A percentile compares a stretch with the other conserved stretches of the same genome.
Evolutionary conservation across 2,329 filamentous ascomycete genomes (phyloP).

Genomic region (Pleurostoma richardsiae): DNA sequence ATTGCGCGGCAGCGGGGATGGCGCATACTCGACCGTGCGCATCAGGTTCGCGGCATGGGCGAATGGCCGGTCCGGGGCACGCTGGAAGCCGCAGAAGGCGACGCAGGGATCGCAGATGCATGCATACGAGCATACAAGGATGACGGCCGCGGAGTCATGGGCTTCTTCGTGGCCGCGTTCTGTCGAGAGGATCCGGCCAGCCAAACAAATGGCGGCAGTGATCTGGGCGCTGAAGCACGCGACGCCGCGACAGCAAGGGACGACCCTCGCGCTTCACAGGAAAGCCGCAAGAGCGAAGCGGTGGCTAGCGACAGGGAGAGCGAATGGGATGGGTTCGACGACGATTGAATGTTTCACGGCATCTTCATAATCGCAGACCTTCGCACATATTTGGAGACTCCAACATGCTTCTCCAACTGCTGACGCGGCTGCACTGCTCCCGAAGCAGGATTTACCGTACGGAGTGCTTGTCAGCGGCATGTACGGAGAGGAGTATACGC

Average conservation of each 20-base stretch:
- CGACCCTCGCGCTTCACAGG: too few relatives aligned
- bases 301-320: conserved; percentile 2
- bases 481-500: too few relatives aligned
- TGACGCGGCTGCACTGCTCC: too few relatives aligned
- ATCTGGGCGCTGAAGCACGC: too few relatives aligned
- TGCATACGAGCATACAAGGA: conserved; percentile 80
- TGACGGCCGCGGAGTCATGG: conserved; percentile 81
- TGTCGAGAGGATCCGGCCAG: conserved; percentile 43
- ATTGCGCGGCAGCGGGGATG: conserved; percentile 66
- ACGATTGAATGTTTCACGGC: conserved; percentile 1
- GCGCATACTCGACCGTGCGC: conserved; percentile 65
- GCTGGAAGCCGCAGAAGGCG: conserved; percentile 39
- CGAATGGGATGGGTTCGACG: conserved; percentile 9
- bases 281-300: background rate
- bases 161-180: conserved; percentile 93
- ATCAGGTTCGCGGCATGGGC: conserved; percentile 72
- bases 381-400: too few relatives aligned
- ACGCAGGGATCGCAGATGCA: conserved; percentile 57
- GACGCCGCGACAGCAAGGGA: too few relatives aligned
- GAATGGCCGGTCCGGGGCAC: conserved; percentile 68
- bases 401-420: too few relatives aligned
- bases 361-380: too few relatives aligned
- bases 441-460: too few relatives aligned
- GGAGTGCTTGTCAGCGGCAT: too few relatives aligned
- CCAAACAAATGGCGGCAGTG: too few relatives aligned